Evolutionary conservation across 345 rosid genomes (phyloP), one percentile per base, ranked within the genome.

Genomic region (Cardamine chenopodiifolia): DNA sequence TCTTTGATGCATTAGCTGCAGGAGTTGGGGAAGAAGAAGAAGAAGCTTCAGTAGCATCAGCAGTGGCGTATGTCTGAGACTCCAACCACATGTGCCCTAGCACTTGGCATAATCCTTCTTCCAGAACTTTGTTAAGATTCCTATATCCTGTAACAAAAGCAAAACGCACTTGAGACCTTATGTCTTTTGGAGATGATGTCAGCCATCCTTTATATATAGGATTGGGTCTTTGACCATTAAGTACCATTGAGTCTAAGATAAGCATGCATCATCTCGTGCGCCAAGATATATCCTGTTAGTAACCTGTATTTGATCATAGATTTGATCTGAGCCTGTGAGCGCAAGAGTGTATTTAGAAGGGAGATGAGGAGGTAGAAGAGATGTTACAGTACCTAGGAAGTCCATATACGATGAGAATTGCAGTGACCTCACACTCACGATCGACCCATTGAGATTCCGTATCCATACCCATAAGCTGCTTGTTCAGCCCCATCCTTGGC

Each of bases 201-300:
- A 15, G 31, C 20, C 56, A 59, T 45, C 15, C 10, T 48, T 25
- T 9, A 20, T 29, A 35, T 0, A 48, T 32, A 7, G n/a, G n/a
- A n/a, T 23, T 15, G 20, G 13, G 7, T 23, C 0, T 19, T 40
- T 59, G 18, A 60, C 26, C 62, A 19, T 22, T 34, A 45, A 62
- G 4, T 76, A 94, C 98, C 97, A 77, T 72, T 84, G 59, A 95
- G 94, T 47, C 99, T 85, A 71, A 95, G 89, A 91, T 93, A 95
- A 8, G 96, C 99, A 31, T 95, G 99, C 98, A 92, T 95, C 97
- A 95, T 90, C 73, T 95, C 97, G 71, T 95, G 99, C 57, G 97
- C 97, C 67, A 95, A 79, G 73, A 95, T 90, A 22, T 96, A 86
- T 34, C 97, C 99, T 1, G 97, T 92, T 73, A 95, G 73, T 81